These are phyloP conservation scores for Berberis thunbergii DNA, from an alignment of 164 flowering plant species.

Conservation along the genomic window DNA sequence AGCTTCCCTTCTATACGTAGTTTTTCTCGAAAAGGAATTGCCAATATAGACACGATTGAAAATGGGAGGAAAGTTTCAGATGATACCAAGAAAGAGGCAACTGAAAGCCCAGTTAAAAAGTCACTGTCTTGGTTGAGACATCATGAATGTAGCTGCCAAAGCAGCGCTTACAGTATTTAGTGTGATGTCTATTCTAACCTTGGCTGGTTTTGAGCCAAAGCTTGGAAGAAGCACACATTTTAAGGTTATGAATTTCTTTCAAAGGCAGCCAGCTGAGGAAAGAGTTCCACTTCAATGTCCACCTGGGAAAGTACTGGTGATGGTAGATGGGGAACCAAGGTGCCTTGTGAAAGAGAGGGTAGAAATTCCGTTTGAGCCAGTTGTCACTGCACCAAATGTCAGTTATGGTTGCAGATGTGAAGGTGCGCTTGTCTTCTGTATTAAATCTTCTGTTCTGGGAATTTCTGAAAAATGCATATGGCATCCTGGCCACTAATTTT, in stretches of 20 bases:
- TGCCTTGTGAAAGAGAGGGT: slow-evolving; percentile 92
- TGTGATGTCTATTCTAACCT: slow-evolving; percentile 46
- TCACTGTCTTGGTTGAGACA: slow-evolving; percentile 27
- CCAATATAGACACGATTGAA: neutral
- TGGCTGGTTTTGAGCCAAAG: slow-evolving; percentile 61
- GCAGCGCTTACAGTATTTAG: slow-evolving; percentile 53
- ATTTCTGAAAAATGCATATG: neutral
- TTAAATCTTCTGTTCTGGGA: neutral
- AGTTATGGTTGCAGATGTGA: slow-evolving; percentile 74
- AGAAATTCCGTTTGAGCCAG: slow-evolving; percentile 68
- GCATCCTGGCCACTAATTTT: neutral
- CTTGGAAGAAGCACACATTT: slow-evolving; percentile 22
- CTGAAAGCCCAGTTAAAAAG: slow-evolving; percentile 11
- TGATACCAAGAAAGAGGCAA: slow-evolving; percentile 14
- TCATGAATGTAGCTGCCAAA: slow-evolving; percentile 45
- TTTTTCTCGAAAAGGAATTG: slow-evolving; percentile 27
- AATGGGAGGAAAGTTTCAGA: slow-evolving; percentile 4
- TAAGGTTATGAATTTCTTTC: slow-evolving; percentile 28
- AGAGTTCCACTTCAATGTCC: slow-evolving; percentile 41
- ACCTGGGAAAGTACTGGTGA: slow-evolving; percentile 68
- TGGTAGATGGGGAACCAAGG: slow-evolving; percentile 61
- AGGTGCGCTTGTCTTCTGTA: neutral
- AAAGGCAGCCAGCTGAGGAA: slow-evolving; percentile 18
- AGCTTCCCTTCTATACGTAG: slow-evolving; percentile 21
- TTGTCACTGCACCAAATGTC: slow-evolving; percentile 51